Conservation (phyloP, 2,329 filamentous ascomycete species). For the Trichothecium roseum region DNA sequence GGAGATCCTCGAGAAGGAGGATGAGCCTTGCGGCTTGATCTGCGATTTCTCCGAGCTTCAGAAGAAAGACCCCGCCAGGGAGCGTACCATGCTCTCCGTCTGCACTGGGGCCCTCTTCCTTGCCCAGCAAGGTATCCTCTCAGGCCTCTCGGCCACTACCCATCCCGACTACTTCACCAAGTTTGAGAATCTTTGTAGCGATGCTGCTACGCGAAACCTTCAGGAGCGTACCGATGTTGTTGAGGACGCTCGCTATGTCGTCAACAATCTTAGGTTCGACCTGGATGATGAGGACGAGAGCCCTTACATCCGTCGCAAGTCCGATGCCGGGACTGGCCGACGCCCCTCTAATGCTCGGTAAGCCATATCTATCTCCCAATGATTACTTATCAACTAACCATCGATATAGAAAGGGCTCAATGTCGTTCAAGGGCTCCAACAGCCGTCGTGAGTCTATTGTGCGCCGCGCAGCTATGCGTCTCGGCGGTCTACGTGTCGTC, state of each 20-base stretch:
- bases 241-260: slow-evolving; percentile 72
- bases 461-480: slow-evolving; percentile 64
- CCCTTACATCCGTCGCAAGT: slow-evolving; percentile 70
- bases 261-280: slow-evolving; percentile 86
- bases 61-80: slow-evolving; percentile 65
- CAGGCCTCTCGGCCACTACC: slow-evolving; percentile 70
- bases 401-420: slow-evolving; percentile 61
- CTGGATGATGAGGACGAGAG: slow-evolving; percentile 73
- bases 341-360: slow-evolving; percentile 53
- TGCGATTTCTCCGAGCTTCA: slow-evolving; percentile 69
- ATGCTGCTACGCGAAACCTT: slow-evolving; percentile 57
- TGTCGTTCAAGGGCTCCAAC: slow-evolving; percentile 68
- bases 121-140: slow-evolving; percentile 65
- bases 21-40: slow-evolving; percentile 62
- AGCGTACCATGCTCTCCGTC: slow-evolving; percentile 72
- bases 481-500: slow-evolving; percentile 61
- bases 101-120: slow-evolving; percentile 73
- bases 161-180: slow-evolving; percentile 72
- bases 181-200: slow-evolving; percentile 72
- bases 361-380: slow-evolving; percentile 13
- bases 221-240: slow-evolving; percentile 73
- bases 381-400: slow-evolving; percentile 10
- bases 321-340: slow-evolving; percentile 53
- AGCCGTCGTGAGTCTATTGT: slow-evolving; percentile 69
- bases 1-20: slow-evolving; percentile 53